Percentiles rank a stretch among this genome's conserved stretches.
Conservation (phyloP, 768 basidiomycete genomes). For the Termitomyces titanicus region DNA sequence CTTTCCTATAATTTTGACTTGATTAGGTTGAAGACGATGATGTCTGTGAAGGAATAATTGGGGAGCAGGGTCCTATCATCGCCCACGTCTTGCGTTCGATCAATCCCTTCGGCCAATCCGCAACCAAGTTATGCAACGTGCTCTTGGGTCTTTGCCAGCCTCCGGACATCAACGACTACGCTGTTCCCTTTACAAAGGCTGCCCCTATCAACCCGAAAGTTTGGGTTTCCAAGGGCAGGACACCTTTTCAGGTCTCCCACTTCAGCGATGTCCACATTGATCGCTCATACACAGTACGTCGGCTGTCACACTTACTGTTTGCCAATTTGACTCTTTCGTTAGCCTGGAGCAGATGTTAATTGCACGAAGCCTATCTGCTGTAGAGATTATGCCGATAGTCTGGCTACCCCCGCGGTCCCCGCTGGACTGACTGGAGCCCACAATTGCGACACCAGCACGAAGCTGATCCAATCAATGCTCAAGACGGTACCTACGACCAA, state of each 20-base stretch:
- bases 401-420: conserved; percentile 32
- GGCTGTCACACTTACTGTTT: not conserved
- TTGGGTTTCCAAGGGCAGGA: conserved; percentile 32
- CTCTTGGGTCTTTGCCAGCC: conserved; percentile 52
- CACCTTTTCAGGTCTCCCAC: conserved; percentile 54
- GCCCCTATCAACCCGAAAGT: conserved; percentile 31
- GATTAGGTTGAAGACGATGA: conserved; percentile 49
- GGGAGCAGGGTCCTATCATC: conserved; percentile 51
- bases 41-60: conserved; percentile 52
- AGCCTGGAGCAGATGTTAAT: conserved; percentile 50
- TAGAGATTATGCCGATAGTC: conserved; percentile 42
- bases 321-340: not conserved
- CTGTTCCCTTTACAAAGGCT: conserved; percentile 41
- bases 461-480: conserved; percentile 49
- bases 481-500: conserved; percentile 35
- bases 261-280: conserved; percentile 66
- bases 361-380: conserved; percentile 68
- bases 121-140: conserved; percentile 52
- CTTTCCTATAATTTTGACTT: not conserved
- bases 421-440: conserved; percentile 47
- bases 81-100: conserved; percentile 54
- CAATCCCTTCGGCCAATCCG: conserved; percentile 40
- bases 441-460: conserved; percentile 50
- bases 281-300: conserved; percentile 44
- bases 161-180: conserved; percentile 40